A percentile compares a stretch with the other conserved stretches of the same genome.
These are phyloP conservation scores for Sclerotinia trifoliorum DNA, from an alignment of 2,329 filamentous ascomycete species.

Conservation along the genomic window DNA sequence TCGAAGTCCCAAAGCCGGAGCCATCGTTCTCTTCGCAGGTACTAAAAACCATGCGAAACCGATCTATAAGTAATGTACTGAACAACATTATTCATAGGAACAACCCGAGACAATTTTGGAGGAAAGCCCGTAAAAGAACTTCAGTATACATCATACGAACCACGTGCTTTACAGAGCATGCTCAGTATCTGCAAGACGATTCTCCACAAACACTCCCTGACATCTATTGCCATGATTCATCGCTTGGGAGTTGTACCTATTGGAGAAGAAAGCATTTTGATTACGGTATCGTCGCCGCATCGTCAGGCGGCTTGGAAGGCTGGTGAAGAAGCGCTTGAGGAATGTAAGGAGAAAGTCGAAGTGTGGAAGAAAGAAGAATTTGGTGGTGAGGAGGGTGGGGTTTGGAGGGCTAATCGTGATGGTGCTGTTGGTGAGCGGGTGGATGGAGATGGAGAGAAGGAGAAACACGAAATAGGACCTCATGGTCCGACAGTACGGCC, in stretches of 20 bases:
- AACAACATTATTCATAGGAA: constrained; percentile 51
- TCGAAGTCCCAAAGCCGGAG: constrained; percentile 70
- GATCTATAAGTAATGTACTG: not conserved
- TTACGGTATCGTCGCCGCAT: constrained; percentile 82
- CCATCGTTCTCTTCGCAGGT: constrained; percentile 76
- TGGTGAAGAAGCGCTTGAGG: constrained; percentile 84
- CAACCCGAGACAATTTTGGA: constrained; percentile 73
- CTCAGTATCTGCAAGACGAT: constrained; percentile 60
- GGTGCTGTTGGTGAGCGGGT: constrained; percentile 46
- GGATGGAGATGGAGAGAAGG: constrained; percentile 21
- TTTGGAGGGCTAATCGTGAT: constrained; percentile 88
- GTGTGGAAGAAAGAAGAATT: constrained; percentile 96
- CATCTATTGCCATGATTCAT: constrained; percentile 77
- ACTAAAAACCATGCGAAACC: constrained; percentile 32
- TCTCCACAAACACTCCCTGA: constrained; percentile 60
- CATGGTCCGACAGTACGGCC: constrained; percentile 33
- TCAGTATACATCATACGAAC: constrained; percentile 71
- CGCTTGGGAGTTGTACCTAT: constrained; percentile 82
- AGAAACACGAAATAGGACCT: constrained; percentile 24
- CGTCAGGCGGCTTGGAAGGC: constrained; percentile 81
- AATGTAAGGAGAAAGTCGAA: constrained; percentile 83
- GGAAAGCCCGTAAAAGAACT: constrained; percentile 71
- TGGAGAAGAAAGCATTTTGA: constrained; percentile 89
- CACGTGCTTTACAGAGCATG: constrained; percentile 69
- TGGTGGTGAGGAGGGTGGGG: constrained; percentile 66